Conservation (phyloP, 192 early-diverging fungal genomes). For the Umbelopsis sp. region DNA sequence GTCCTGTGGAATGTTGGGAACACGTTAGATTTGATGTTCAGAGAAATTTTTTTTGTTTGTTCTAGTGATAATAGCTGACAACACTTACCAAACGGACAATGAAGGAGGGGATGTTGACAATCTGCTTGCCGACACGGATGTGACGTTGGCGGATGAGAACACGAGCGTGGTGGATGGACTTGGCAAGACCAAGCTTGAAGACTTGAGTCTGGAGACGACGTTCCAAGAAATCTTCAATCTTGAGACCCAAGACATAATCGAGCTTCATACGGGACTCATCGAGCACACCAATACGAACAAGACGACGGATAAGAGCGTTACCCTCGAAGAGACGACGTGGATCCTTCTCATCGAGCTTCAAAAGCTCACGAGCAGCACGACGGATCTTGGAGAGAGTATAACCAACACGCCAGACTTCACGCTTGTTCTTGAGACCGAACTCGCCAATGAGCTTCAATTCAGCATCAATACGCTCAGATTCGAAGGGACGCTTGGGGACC, state of each 20-base stretch:
- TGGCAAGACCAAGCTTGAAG: conserved; percentile 95
- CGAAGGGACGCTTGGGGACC: conserved; percentile 97
- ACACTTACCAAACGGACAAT: conserved; percentile 78
- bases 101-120: conserved; percentile 95
- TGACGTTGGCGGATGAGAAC: conserved; percentile 97
- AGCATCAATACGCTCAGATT: conserved; percentile 94
- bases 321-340: conserved; percentile 97
- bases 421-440: conserved; percentile 98
- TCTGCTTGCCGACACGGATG: conserved; percentile 98
- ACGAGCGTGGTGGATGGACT: conserved; percentile 98
- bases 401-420: conserved; percentile 97
- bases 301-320: conserved; percentile 96
- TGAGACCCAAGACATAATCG: conserved; percentile 97
- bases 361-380: conserved; percentile 99
- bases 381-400: conserved; percentile 97
- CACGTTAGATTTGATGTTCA: background rate
- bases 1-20: conserved; percentile 22
- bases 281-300: conserved; percentile 97
- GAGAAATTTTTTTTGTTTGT: background rate
- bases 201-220: conserved; percentile 98
- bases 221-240: conserved; percentile 98
- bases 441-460: conserved; percentile 95
- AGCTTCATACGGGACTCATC: conserved; percentile 96
- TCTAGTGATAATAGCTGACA: background rate
- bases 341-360: conserved; percentile 94